Conservation (phyloP, 495 filamentous ascomycete genomes). For the Trichoderma reesei region DNA sequence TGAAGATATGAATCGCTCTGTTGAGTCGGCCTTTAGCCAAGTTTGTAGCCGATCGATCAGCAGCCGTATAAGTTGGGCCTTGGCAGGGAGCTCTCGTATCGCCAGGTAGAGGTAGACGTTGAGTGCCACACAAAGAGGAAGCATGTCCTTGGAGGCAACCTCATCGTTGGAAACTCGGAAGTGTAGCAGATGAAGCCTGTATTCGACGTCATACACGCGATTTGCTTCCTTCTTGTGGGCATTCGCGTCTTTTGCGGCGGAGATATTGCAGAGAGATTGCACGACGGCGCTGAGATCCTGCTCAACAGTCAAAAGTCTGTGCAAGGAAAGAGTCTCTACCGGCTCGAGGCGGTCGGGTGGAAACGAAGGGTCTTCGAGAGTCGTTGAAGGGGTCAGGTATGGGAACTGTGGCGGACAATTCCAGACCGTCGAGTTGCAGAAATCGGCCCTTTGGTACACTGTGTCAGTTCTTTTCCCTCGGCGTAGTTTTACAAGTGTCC, state of each 20-base stretch:
- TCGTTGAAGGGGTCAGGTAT: neutral
- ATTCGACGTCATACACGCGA: neutral
- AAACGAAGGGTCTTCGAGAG: neutral
- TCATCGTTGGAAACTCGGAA: neutral
- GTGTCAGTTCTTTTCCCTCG: neutral
- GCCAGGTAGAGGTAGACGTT: neutral
- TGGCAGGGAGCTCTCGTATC: neutral
- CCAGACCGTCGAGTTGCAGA: neutral
- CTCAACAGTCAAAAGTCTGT: neutral
- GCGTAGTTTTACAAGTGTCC: neutral
- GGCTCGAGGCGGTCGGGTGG: no score
- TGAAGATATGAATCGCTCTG: no score
- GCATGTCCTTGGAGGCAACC: neutral
- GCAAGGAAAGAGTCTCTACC: neutral
- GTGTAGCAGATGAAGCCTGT: neutral
- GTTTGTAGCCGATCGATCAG: neutral
- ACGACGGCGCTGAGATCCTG: neutral
- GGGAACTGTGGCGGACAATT: neutral
- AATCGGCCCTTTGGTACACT: neutral
- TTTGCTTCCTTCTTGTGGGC: neutral
- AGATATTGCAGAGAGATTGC: neutral
- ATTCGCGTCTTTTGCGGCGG: neutral
- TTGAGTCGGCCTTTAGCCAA: neutral
- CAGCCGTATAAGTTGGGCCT: neutral
- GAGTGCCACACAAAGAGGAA: neutral